Base-by-base conservation (phyloP, 1,284 basidiomycete genomes). In the Microbotryum silenes-acaulis region DNA sequence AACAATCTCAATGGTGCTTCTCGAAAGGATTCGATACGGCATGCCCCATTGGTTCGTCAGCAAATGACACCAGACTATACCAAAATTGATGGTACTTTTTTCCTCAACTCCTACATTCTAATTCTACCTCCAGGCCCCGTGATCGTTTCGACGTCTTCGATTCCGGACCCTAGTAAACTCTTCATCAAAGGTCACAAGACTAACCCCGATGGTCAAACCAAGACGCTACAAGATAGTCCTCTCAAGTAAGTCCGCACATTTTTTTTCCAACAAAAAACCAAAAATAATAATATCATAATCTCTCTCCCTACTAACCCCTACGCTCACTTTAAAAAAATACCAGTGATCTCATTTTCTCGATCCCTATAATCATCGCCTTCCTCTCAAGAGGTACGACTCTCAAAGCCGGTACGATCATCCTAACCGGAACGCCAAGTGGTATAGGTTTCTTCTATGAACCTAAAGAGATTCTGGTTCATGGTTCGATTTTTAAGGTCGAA, bases 1-100 rank as follows among this genome's bases (percentile, higher is more conserved):
- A 70, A 5, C 73, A 74, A 37, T 70, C 70, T 3, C 76, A 77
- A 61, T 77, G 75, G 75, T 70, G 66, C 55, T 74, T 64, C 62
- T 73, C 72, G 21, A 77, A 77, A 66, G 71, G 72, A 4, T 79
- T 78, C 55, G 78, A 79, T 62, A 70, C 69, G 16, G 74, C 77
- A 0, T 78, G 77, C 58, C 78, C 78, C 12, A 66, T 77, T 56
- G 78, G 77, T 27, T 77, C 76, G 37, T 50, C 21, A 50, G 10
- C 9, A 20, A 20, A 21, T 23, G 8, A 50, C 25, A 25, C 25
- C 2, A 25, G 25, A 25, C 25, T 25, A 25, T 25, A 25, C 25
- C 25, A 4, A 25, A 25, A 25, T 25, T 25, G 2, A 4, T 25
- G 25, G 23, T 2, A 23, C 23, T 23, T 23, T 23, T 23, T 23